Percentiles rank a stretch among this genome's conserved stretches.
phyloP scores from a whole-genome alignment of 2,329 filamentous ascomycete species.

The Magnaporthiopsis incrustans region DNA sequence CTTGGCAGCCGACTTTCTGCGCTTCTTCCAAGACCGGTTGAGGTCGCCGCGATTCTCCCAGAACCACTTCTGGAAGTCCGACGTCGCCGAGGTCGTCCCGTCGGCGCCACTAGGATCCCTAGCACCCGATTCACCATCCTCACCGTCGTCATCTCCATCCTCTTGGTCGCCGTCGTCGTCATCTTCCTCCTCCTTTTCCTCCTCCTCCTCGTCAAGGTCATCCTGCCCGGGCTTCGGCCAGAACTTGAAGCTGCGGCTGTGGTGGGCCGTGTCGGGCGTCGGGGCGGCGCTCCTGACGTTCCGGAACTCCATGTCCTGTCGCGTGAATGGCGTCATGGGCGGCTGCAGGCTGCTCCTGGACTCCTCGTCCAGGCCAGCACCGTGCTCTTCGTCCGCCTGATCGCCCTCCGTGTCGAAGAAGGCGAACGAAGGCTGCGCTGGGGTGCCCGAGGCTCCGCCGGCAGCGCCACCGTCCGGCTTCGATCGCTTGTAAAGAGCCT shows the following conservation, averaged over 20 bases:
- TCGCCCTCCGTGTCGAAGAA: conserved; percentile 61
- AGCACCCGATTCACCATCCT: conserved; percentile 13
- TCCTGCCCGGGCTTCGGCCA: conserved; percentile 42
- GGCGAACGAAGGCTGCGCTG: conserved; percentile 54
- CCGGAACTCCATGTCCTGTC: conserved; percentile 67
- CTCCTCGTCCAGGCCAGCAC: conserved; percentile 28
- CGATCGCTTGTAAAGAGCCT: conserved; percentile 80
- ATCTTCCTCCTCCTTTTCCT: conserved; percentile 25
- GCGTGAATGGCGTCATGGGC: conserved; percentile 78
- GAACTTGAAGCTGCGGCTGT: conserved; percentile 54
- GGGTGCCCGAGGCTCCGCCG: conserved; percentile 23
- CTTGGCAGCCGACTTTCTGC: conserved; percentile 55
- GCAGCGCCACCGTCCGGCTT: conserved; percentile 29
- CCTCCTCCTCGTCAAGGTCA: conserved; percentile 35
- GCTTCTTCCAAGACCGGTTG: conserved; percentile 58
- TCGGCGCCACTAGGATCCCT: conserved; percentile 9
- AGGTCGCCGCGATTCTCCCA: conserved; percentile 59
- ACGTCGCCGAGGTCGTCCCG: conserved; percentile 21
- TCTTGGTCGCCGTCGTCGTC: conserved; percentile 21
- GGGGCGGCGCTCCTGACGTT: conserved; percentile 81
- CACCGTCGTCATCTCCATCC: conserved; percentile 12
- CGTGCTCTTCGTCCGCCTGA: conserved; percentile 27
- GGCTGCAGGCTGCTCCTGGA: conserved; percentile 23
- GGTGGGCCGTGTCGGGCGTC: conserved; percentile 85
- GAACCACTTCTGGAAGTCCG: conserved; percentile 59